A percentile compares a stretch with the other conserved stretches of the same genome.
Conservation (phyloP, 164 flowering plant genomes). For the Stephania cephalantha region DNA sequence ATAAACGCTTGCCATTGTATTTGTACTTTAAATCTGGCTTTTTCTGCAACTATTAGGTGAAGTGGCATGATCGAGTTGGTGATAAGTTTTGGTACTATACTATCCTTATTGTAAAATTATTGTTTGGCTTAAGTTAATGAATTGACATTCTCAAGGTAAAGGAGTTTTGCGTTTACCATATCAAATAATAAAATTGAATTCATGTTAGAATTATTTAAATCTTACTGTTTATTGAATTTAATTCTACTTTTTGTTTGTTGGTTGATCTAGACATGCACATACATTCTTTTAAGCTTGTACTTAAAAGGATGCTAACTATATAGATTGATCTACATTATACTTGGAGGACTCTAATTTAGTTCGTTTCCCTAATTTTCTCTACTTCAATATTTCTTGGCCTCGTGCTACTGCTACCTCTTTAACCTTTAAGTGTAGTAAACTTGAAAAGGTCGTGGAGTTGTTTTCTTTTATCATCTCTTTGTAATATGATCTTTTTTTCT, state of each 20-base stretch:
- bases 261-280: neutral
- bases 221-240: neutral
- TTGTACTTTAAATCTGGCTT: no score
- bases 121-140: no score
- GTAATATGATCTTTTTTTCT: no score
- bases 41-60: no score
- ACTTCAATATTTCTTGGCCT: neutral
- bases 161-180: no score
- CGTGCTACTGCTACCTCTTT: neutral
- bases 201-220: neutral
- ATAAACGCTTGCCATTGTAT: no score
- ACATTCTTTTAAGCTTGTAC: neutral
- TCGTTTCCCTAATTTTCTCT: neutral
- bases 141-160: no score
- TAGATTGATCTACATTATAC: neutral
- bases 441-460: neutral
- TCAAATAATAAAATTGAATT: no score
- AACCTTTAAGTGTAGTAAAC: neutral
- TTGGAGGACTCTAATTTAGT: neutral
- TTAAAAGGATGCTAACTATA: neutral
- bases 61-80: no score
- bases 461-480: neutral
- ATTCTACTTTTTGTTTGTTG: neutral
- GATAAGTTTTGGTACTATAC: no score
- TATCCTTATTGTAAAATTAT: no score